Conservation (phyloP, 2,329 filamentous ascomycete species). For the Aspergillus versicolor region DNA sequence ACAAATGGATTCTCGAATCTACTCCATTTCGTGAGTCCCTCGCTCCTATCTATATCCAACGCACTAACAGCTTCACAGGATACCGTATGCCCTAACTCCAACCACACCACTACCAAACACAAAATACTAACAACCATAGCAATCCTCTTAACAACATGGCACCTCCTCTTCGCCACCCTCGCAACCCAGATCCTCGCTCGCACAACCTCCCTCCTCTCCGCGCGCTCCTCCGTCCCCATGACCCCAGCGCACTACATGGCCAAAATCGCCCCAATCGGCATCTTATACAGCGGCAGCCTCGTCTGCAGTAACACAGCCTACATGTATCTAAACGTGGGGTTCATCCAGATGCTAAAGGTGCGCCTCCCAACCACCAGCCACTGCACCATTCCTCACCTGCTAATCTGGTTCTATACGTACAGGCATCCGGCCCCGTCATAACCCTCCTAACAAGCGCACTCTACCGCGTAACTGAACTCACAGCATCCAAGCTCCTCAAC, state of each 20-base stretch:
- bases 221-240: conserved; percentile 91
- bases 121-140: too few relatives aligned
- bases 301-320: conserved; percentile 96
- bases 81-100: conserved; percentile 15
- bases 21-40: conserved; percentile 69
- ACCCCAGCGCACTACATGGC: conserved; percentile 83
- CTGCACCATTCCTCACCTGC: too few relatives aligned
- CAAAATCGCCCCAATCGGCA: conserved; percentile 86
- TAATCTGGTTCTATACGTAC: too few relatives aligned
- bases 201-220: conserved; percentile 82
- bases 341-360: conserved; percentile 98
- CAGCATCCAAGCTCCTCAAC: conserved; percentile 79
- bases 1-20: conserved; percentile 93
- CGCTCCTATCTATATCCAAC: background rate
- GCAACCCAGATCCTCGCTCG: conserved; percentile 89
- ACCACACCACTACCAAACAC: too few relatives aligned
- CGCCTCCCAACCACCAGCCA: background rate
- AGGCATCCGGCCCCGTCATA: conserved; percentile 92
- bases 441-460: conserved; percentile 84
- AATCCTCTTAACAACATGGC: conserved; percentile 82
- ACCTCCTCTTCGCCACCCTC: conserved; percentile 82
- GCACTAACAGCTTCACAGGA: conserved; percentile 5
- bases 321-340: conserved; percentile 87
- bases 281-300: conserved; percentile 91
- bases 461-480: conserved; percentile 75